These are phyloP conservation scores for Yamadazyma philogaea DNA, from an alignment of 805 yeast species.

Conservation along the genomic window DNA sequence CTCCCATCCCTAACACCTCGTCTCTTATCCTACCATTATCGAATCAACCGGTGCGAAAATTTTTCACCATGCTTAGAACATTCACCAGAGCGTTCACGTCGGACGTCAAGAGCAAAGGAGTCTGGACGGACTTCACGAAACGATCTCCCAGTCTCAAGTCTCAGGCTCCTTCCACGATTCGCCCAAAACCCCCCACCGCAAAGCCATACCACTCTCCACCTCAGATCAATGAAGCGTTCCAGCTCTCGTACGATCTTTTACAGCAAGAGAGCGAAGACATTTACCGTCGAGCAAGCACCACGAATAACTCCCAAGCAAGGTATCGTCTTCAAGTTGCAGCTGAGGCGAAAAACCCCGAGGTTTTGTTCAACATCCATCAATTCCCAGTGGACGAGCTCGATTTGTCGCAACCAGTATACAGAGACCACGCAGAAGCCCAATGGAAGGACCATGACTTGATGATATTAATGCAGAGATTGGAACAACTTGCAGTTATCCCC, in stretches of 20 bases:
- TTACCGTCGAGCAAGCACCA: constrained; percentile 37
- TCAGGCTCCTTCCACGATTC: constrained; percentile 39
- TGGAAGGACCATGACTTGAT: constrained; percentile 74
- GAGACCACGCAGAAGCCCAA: constrained; percentile 60
- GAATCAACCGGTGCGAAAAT: neutral
- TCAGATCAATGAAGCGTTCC: constrained; percentile 70
- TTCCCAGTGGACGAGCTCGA: constrained; percentile 48
- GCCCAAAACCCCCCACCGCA: constrained; percentile 40
- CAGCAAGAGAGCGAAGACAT: constrained; percentile 43
- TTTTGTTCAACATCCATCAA: constrained; percentile 59
- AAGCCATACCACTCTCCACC: constrained; percentile 58
- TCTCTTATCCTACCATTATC: neutral
- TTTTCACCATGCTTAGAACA: constrained; percentile 12
- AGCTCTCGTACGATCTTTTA: constrained; percentile 60
- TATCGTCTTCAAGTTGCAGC: constrained; percentile 49
- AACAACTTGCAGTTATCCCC: constrained; percentile 80
- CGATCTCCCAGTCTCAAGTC: constrained; percentile 27
- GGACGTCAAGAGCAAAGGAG: constrained; percentile 14
- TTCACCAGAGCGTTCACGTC: constrained; percentile 7
- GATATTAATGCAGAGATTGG: constrained; percentile 89
- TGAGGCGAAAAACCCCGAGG: constrained; percentile 81
- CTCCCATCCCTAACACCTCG: neutral
- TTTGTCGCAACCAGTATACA: constrained; percentile 73
- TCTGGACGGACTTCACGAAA: constrained; percentile 33
- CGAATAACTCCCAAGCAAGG: constrained; percentile 18